Conservation (phyloP, 208 protist genomes). For the Wallacemonas sp. region DNA sequence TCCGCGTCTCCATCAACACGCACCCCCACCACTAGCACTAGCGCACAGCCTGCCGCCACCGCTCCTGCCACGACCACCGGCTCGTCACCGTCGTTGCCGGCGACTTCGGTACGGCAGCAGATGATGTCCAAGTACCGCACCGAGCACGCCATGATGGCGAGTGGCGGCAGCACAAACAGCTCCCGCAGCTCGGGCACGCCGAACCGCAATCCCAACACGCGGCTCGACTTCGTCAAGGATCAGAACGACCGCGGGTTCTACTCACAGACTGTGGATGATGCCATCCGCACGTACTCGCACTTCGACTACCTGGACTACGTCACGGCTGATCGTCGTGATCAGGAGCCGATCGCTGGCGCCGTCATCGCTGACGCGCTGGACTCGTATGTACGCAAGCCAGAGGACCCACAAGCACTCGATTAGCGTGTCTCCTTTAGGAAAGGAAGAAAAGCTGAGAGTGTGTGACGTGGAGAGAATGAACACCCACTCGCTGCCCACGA, state of each 20-base stretch:
- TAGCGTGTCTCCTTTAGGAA: not conserved
- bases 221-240: constrained; percentile 46
- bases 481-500: not conserved
- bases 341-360: constrained; percentile 57
- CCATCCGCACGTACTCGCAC: constrained; percentile 47
- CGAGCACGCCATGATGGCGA: constrained; percentile 26
- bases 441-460: too few relatives aligned
- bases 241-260: constrained; percentile 41
- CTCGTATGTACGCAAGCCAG: constrained; percentile 40
- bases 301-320: constrained; percentile 84
- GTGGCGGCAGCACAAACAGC: constrained; percentile 6
- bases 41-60: not conserved
- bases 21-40: not conserved
- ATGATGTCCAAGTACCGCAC: constrained; percentile 53
- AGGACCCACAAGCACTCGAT: constrained; percentile 8
- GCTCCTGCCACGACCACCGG: not conserved
- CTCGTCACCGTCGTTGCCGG: not conserved
- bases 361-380: constrained; percentile 86
- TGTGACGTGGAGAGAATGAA: too few relatives aligned
- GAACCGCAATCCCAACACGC: constrained; percentile 10
- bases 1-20: not conserved
- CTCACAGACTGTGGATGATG: constrained; percentile 46
- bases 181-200: not conserved
- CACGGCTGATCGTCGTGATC: constrained; percentile 50
- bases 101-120: constrained; percentile 22